Conservation (phyloP, 257 asterid species). For the Prunella vulgaris region DNA sequence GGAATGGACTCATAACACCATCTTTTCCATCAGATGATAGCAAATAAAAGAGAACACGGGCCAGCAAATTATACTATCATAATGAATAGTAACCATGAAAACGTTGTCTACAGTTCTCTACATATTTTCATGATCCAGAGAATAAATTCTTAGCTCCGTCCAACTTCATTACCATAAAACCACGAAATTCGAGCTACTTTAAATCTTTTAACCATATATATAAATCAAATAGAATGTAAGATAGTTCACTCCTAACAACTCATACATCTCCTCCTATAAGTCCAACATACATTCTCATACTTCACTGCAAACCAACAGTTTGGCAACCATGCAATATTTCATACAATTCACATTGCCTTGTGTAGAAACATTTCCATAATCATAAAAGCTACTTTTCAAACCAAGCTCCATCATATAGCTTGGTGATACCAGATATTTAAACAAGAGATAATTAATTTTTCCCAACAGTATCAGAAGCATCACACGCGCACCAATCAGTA, state of each 20-base stretch:
- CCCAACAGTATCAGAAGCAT: neutral
- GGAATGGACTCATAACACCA: neutral
- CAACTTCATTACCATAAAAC: neutral
- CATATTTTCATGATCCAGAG: neutral
- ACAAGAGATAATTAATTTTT: neutral
- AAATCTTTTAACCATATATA: neutral
- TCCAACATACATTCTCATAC: conserved; percentile 2
- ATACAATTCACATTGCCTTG: conserved; percentile 4
- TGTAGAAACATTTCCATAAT: neutral
- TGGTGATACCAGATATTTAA: neutral
- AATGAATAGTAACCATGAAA: conserved; percentile 1
- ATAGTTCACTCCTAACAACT: conserved; percentile 1
- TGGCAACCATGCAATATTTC: neutral
- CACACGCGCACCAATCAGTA: neutral
- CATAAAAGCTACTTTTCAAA: neutral
- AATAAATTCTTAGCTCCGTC: neutral
- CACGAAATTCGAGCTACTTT: neutral
- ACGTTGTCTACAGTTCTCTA: neutral
- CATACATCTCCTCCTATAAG: neutral
- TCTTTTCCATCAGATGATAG: neutral
- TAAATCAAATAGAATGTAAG: neutral
- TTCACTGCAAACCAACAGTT: conserved; percentile 7
- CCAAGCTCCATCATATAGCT: neutral
- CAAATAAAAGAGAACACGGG: neutral
- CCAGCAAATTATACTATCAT: neutral